Percentiles rank a stretch among this genome's conserved stretches.
phyloP scores from a whole-genome alignment of 305 asterid species.

The Rubia peregrina region DNA sequence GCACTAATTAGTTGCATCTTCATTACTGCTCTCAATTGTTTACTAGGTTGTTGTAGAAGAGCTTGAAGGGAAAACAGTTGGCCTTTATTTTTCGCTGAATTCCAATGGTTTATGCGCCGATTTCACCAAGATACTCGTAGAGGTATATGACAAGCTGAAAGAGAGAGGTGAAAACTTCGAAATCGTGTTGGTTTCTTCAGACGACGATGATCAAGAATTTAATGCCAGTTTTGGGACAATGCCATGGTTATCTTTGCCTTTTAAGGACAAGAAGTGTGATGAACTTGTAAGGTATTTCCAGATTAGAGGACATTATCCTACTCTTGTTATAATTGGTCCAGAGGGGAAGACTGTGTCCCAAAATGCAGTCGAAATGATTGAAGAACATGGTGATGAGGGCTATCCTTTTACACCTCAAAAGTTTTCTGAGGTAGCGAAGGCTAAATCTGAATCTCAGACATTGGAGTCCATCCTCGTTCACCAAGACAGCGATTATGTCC shows the following conservation, averaged over 20 bases:
- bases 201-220: slow-evolving; percentile 22
- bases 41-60: slow-evolving; percentile 22
- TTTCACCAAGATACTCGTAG: slow-evolving; percentile 23
- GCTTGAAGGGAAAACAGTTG: slow-evolving; percentile 31
- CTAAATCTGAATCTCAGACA: slow-evolving; percentile 27
- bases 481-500: slow-evolving; percentile 23
- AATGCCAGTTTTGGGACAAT: slow-evolving; percentile 17
- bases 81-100: slow-evolving; percentile 20
- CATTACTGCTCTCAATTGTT: not conserved
- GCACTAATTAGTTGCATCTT: not conserved
- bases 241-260: slow-evolving; percentile 33
- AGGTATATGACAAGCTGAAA: slow-evolving; percentile 20
- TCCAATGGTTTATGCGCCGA: slow-evolving; percentile 14
- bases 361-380: slow-evolving; percentile 24
- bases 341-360: slow-evolving; percentile 26
- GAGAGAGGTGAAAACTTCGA: slow-evolving; percentile 20
- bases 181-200: slow-evolving; percentile 25
- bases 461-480: slow-evolving; percentile 28
- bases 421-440: slow-evolving; percentile 16
- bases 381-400: slow-evolving; percentile 30
- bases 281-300: slow-evolving; percentile 24
- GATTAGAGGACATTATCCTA: slow-evolving; percentile 19
- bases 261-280: slow-evolving; percentile 23
- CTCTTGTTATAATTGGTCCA: slow-evolving; percentile 25
- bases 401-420: slow-evolving; percentile 31